Evolutionary conservation across 129 eudicot genomes (phyloP).

Genomic region (Dittrichia graveolens): DNA sequence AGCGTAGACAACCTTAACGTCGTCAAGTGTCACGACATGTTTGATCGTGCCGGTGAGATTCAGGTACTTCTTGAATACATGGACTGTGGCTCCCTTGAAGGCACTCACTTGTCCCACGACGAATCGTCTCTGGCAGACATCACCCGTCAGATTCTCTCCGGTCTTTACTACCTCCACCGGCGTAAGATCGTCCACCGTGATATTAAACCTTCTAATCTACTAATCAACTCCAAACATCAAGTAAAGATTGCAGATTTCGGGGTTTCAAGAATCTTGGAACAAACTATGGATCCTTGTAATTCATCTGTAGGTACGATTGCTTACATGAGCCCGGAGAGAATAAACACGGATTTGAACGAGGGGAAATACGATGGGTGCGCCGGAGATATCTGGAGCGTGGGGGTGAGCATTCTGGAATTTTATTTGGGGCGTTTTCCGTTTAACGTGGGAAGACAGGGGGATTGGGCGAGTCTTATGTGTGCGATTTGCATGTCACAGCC

Average conservation of each 20-base stretch:
- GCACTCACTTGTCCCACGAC: slow-evolving; percentile 38
- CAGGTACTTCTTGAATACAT: slow-evolving; percentile 73
- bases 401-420: slow-evolving; percentile 78
- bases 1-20: slow-evolving; percentile 49
- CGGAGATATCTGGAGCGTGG: slow-evolving; percentile 89
- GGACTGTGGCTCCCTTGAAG: slow-evolving; percentile 75
- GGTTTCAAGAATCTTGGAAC: slow-evolving; percentile 56
- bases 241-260: slow-evolving; percentile 65
- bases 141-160: slow-evolving; percentile 34
- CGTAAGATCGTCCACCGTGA: slow-evolving; percentile 40
- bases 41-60: slow-evolving; percentile 77
- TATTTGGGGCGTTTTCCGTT: slow-evolving; percentile 74
- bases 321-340: slow-evolving; percentile 93
- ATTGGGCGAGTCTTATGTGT: slow-evolving; percentile 86
- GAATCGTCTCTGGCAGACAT: slow-evolving; percentile 58
- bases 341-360: slow-evolving; percentile 73
- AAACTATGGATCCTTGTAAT: slow-evolving; percentile 78
- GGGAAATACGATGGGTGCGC: slow-evolving; percentile 83
- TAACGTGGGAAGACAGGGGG: slow-evolving; percentile 57
- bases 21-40: slow-evolving; percentile 64
- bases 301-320: slow-evolving; percentile 87
- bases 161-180: slow-evolving; percentile 38
- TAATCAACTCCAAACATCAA: slow-evolving; percentile 38
- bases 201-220: slow-evolving; percentile 50
- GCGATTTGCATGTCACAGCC: slow-evolving; percentile 82